These are phyloP conservation scores for Scalesia atractyloides DNA, from an alignment of 129 eudicot species.

Conservation along the genomic window DNA sequence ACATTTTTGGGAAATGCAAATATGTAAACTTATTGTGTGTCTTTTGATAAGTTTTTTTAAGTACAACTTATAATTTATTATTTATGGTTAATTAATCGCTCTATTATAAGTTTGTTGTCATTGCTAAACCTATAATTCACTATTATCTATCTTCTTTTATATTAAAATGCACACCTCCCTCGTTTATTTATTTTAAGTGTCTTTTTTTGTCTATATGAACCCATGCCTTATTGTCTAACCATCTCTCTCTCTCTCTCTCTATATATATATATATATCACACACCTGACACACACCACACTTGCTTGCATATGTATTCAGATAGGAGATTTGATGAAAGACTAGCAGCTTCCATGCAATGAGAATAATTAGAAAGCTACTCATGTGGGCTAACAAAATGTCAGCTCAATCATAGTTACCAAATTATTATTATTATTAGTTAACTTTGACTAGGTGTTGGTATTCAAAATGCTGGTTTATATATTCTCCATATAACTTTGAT, in stretches of 20 bases:
- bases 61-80: neutral
- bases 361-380: constrained; percentile 11
- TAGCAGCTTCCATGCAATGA: constrained; percentile 25
- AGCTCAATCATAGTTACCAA: constrained; percentile 1
- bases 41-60: neutral
- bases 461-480: constrained; percentile 18
- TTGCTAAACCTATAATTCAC: constrained; percentile 15
- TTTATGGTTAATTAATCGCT: neutral
- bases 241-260: constrained; percentile 11
- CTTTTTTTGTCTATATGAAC: constrained; percentile 8
- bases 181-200: constrained; percentile 23
- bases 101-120: constrained; percentile 1
- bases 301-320: constrained; percentile 7
- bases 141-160: constrained; percentile 9
- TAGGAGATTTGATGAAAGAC: constrained; percentile 20
- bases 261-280: too few relatives aligned
- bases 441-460: constrained; percentile 7
- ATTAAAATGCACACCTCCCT: constrained; percentile 38
- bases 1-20: neutral
- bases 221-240: constrained; percentile 28
- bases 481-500: constrained; percentile 14
- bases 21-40: too few relatives aligned
- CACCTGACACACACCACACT: constrained; percentile 12
- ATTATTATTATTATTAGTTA: constrained; percentile 12
- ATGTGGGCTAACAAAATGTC: constrained; percentile 14